These are phyloP conservation scores for Sugiyamaella qingdaonensis DNA, from an alignment of 805 yeast genomes.

Conservation along the genomic window DNA sequence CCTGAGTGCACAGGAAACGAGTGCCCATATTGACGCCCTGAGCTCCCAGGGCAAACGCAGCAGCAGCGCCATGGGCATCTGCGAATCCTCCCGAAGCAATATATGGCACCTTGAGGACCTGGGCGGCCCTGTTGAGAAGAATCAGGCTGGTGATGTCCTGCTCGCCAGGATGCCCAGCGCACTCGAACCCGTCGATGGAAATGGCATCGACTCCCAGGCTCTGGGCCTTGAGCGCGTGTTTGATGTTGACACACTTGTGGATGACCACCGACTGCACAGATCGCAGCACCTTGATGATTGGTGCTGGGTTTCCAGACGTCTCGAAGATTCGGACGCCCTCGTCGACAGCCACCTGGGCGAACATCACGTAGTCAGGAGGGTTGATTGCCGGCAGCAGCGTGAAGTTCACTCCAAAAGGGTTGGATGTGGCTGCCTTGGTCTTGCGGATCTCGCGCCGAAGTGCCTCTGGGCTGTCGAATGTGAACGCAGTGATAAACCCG, in stretches of 20 bases:
- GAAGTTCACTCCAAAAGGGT: slow-evolving; percentile 33
- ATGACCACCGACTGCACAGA: slow-evolving; percentile 23
- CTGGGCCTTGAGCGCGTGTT: slow-evolving; percentile 32
- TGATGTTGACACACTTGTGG: slow-evolving; percentile 31
- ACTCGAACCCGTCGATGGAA: slow-evolving; percentile 34
- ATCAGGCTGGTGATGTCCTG: slow-evolving; percentile 29
- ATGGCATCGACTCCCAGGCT: slow-evolving; percentile 31
- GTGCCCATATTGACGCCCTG: slow-evolving; percentile 32
- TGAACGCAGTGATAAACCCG: slow-evolving; percentile 30
- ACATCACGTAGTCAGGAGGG: slow-evolving; percentile 31
- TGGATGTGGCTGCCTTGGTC: slow-evolving; percentile 22
- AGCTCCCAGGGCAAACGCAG: slow-evolving; percentile 34
- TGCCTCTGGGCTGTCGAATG: slow-evolving; percentile 30
- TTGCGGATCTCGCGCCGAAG: slow-evolving; percentile 28
- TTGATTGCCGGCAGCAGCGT: slow-evolving; percentile 32
- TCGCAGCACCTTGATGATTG: slow-evolving; percentile 25
- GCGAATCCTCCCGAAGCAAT: slow-evolving; percentile 34
- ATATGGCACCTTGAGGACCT: slow-evolving; percentile 28
- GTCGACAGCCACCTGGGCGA: slow-evolving; percentile 30
- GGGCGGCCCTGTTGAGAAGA: slow-evolving; percentile 27
- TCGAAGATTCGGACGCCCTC: slow-evolving; percentile 33
- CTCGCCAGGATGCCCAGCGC: slow-evolving; percentile 37
- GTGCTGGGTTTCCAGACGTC: slow-evolving; percentile 33
- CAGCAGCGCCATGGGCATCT: slow-evolving; percentile 32
- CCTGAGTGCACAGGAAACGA: slow-evolving; percentile 31